Conservation (phyloP, 1,139 yeast genomes). For the Diutina mesorugosa region DNA sequence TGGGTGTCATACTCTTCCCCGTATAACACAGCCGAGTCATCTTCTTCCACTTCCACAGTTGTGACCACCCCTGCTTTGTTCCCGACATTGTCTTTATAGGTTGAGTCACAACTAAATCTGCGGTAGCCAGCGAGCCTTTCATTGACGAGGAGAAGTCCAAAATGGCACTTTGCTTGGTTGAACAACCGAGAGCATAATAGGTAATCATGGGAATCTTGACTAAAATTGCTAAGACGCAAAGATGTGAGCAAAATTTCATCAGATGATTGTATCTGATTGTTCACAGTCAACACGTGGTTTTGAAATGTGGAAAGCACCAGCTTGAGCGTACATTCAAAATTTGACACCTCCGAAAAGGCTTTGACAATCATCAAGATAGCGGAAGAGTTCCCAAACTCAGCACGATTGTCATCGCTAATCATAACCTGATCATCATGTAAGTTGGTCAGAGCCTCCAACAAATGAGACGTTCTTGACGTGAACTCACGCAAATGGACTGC, state of each 20-base stretch:
- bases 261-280: neutral
- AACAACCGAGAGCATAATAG: neutral
- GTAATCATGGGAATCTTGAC: neutral
- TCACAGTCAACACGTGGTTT: neutral
- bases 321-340: neutral
- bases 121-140: neutral
- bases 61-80: neutral
- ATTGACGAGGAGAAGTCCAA: neutral
- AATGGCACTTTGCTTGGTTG: neutral
- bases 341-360: constrained; percentile 17
- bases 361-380: constrained; percentile 40
- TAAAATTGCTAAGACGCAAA: neutral
- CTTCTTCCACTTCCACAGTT: neutral
- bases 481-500: constrained; percentile 48
- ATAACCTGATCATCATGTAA: constrained; percentile 6
- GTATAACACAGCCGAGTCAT: neutral
- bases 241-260: neutral
- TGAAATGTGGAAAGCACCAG: constrained; percentile 1
- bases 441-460: constrained; percentile 43
- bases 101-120: neutral
- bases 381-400: constrained; percentile 24
- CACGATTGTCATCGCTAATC: constrained; percentile 10
- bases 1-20: neutral
- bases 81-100: neutral
- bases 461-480: constrained; percentile 55